These are phyloP conservation scores for Metschnikowia gelsemii DNA, from an alignment of 805 yeast species.

Conservation along the genomic window DNA sequence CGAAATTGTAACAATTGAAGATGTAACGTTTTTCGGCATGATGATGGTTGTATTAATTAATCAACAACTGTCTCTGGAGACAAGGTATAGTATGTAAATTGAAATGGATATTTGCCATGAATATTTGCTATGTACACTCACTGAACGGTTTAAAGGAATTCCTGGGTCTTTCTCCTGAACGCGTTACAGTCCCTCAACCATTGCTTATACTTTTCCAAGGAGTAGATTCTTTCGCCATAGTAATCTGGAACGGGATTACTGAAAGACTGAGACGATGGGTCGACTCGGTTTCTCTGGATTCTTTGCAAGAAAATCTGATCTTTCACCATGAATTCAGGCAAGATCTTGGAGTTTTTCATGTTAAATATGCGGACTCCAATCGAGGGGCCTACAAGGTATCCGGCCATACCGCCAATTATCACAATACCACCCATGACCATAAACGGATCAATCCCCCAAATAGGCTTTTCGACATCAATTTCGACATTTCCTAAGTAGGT, in stretches of 20 bases:
- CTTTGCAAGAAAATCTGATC: conserved; percentile 74
- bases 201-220: conserved; percentile 81
- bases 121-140: conserved; percentile 8
- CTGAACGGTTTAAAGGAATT: conserved; percentile 50
- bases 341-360: conserved; percentile 45
- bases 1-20: too few relatives aligned
- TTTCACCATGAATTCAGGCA: conserved; percentile 53
- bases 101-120: too few relatives aligned
- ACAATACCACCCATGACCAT: conserved; percentile 76
- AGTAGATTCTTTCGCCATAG: conserved; percentile 93
- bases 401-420: conserved; percentile 68
- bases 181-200: conserved; percentile 97
- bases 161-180: conserved; percentile 76
- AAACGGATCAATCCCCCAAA: conserved; percentile 88
- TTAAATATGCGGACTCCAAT: conserved; percentile 73
- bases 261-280: conserved; percentile 86
- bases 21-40: too few relatives aligned
- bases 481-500: conserved; percentile 75
- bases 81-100: too few relatives aligned
- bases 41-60: too few relatives aligned
- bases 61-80: too few relatives aligned
- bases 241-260: conserved; percentile 97
- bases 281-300: conserved; percentile 78
- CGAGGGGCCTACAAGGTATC: conserved; percentile 80
- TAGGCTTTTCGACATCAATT: conserved; percentile 81